phyloP scores from a whole-genome alignment of 2,329 filamentous ascomycete species.

The Fusarium udum region DNA sequence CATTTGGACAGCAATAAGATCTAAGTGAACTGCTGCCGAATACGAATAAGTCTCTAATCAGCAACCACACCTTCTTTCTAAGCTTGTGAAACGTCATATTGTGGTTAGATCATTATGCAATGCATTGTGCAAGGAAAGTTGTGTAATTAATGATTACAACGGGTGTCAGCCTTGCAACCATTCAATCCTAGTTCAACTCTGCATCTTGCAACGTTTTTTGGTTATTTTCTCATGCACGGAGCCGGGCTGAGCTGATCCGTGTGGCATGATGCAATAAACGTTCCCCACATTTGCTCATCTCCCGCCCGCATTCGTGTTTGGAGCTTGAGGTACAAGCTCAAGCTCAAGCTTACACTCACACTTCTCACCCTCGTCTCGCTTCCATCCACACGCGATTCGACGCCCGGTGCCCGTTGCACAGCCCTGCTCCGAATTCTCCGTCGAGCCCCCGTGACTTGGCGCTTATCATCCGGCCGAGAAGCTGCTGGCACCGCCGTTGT shows the following conservation, averaged over 20 bases:
- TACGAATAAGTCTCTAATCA: slow-evolving; percentile 34
- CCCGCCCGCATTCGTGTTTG: slow-evolving; percentile 37
- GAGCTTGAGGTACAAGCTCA: slow-evolving; percentile 26
- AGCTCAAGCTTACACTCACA: slow-evolving; percentile 15
- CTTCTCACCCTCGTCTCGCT: slow-evolving; percentile 12
- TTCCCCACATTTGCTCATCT: slow-evolving; percentile 36
- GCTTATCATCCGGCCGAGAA: slow-evolving; percentile 9
- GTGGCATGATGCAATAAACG: slow-evolving; percentile 39
- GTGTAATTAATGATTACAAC: slow-evolving; percentile 1
- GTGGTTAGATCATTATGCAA: slow-evolving; percentile 8
- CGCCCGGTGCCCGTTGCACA: background rate
- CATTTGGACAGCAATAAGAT: background rate
- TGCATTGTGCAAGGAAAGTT: background rate
- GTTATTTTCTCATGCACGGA: slow-evolving; percentile 8
- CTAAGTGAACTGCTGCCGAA: slow-evolving; percentile 18
- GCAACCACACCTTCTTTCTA: slow-evolving; percentile 13
- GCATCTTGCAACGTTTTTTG: slow-evolving; percentile 7
- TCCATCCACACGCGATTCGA: slow-evolving; percentile 13
- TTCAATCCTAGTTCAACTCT: background rate
- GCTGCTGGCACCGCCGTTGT: background rate
- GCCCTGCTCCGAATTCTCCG: slow-evolving; percentile 16
- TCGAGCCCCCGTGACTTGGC: slow-evolving; percentile 19
- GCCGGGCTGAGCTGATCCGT: slow-evolving; percentile 18
- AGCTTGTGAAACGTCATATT: slow-evolving; percentile 24
- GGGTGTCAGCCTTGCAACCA: slow-evolving; percentile 1